Evolutionary conservation across 805 yeast species (phyloP), one percentile per base, ranked within the genome.

Genomic region (Metschnikowia lunata): DNA sequence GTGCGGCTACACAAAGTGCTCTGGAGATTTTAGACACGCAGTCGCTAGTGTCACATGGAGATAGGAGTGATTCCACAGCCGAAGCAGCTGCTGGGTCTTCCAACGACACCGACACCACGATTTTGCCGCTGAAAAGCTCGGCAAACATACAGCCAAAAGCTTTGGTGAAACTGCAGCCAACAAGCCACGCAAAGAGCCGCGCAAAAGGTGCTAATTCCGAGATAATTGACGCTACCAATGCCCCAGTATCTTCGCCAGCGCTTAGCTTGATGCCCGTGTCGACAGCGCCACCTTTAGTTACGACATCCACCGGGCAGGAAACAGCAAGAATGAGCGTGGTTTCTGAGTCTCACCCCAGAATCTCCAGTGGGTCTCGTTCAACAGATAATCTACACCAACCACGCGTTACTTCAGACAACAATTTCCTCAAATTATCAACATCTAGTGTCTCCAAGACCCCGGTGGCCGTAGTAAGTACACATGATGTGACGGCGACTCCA

Each of bases 321-420:
- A 18, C 26, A 4, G 18, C 23, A 14, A 11, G 30, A 11, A 11
- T 6, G 23, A 30, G 23, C 15, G 14, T 29, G 23, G 30, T 13
- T 8, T 28, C 29, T n/a, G 36, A 36, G 6, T n/a, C 39, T 6
- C 39, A 27, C 6, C 28, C 32, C 15, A 12, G n/a, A 8, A 9
- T 12, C 3, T 8, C 34, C 18, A 12, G 15, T 8, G 18, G 18
- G 8, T 12, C 40, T 11, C 29, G 4, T 8, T 26, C 35, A 11
- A 27, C 33, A 4, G 38, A 43, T 10, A 18, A 18, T 18, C 3
- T 18, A 18, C 12, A 31, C 7, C 26, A 23, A 7, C 62, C 71
- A 1, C 47, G 63, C 15, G 72, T 70, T 6, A 66, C 63, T 0
- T 64, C 75, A 0, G 73, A 69, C 43, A 59, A 58, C 45, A 63